Evolutionary conservation across 139 green algal species (phyloP), one percentile per base, ranked within the genome.

Genomic region (Chlamydomonas schloesseri): DNA sequence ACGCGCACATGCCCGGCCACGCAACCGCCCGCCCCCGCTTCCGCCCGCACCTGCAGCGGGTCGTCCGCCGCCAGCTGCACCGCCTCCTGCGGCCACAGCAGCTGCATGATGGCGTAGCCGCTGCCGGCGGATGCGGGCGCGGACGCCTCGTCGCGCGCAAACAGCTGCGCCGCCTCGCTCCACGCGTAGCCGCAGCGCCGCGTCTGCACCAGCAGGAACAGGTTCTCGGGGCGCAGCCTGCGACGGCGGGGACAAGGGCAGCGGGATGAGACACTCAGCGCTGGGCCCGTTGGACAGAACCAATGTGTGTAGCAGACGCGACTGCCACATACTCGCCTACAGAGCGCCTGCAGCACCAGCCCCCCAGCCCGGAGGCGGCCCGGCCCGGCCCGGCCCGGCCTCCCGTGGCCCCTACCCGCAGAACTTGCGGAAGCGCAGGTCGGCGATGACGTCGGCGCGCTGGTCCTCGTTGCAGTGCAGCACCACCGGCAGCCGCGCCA

Each of bases 41-140:
- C n/a, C 6, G 42, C 42, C 5, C 42, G 6, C 42, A 50, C 42
- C 42, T 50, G 42, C 42, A 8, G 6, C 42, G 42, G 42, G 13
- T 67, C 82, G 14, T 74, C 58, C n/a, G 60, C 31, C 58, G 67
- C 26, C 1, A 80, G 24, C 29, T 11, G 50, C 17, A 47, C 42
- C 5, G 29, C 75, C 53, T 89, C 74, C 34, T 46, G 53, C 68
- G 60, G 64, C 84, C 84, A 89, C 33, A 72, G n/a, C 18, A 89
- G 80, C 78, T 87, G 87, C 87, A 90, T 83, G 37, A 87, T 68
- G 33, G 64, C 67, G 74, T 84, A 89, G 15, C 84, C 84, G 74
- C 65, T 84, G 65, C 84, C 84, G n/a, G 68, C 65, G 24, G 64
- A 47, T 10, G 67, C 60, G 47, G 55, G 74, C 65, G 62, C 11